Conservation (phyloP, 2,329 filamentous ascomycete genomes). For the Neonectria faginata region DNA sequence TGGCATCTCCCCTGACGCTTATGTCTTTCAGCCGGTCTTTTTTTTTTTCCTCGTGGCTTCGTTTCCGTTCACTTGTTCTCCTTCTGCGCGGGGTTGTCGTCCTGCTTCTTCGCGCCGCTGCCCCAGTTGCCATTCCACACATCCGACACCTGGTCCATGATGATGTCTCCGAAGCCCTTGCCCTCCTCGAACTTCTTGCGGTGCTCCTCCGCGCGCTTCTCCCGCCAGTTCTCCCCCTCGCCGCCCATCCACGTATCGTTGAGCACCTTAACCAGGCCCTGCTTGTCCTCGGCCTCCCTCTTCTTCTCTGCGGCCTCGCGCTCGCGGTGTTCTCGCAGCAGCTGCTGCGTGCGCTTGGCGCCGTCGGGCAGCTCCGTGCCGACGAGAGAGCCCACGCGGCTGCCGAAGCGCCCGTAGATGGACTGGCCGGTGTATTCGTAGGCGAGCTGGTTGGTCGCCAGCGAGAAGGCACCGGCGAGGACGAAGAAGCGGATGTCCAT, state of each 20-base stretch:
- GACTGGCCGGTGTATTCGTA: constrained; percentile 68
- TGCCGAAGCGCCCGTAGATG: constrained; percentile 60
- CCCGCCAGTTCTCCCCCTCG: constrained; percentile 66
- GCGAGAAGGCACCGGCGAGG: constrained; percentile 62
- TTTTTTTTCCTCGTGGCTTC: background rate
- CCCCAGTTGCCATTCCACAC: constrained; percentile 58
- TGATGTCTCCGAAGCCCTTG: constrained; percentile 67
- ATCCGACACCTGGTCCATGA: constrained; percentile 67
- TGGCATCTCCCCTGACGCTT: background rate
- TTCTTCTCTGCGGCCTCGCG: constrained; percentile 49
- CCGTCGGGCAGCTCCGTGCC: constrained; percentile 68
- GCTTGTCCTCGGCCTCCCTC: constrained; percentile 48
- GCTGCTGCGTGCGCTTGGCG: constrained; percentile 60
- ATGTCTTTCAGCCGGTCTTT: constrained; percentile 5
- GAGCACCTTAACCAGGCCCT: constrained; percentile 50
- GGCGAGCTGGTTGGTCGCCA: constrained; percentile 66
- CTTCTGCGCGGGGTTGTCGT: constrained; percentile 27
- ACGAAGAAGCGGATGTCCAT: constrained; percentile 63
- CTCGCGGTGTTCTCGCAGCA: constrained; percentile 61
- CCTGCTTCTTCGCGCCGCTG: constrained; percentile 46
- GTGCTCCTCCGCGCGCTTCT: constrained; percentile 64
- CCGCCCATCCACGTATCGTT: constrained; percentile 69
- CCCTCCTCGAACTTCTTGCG: constrained; percentile 66
- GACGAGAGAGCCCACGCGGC: constrained; percentile 58
- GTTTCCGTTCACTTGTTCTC: constrained; percentile 39